Evolutionary conservation across 805 yeast species (phyloP).

Genomic region (Nakazawaea peltata): DNA sequence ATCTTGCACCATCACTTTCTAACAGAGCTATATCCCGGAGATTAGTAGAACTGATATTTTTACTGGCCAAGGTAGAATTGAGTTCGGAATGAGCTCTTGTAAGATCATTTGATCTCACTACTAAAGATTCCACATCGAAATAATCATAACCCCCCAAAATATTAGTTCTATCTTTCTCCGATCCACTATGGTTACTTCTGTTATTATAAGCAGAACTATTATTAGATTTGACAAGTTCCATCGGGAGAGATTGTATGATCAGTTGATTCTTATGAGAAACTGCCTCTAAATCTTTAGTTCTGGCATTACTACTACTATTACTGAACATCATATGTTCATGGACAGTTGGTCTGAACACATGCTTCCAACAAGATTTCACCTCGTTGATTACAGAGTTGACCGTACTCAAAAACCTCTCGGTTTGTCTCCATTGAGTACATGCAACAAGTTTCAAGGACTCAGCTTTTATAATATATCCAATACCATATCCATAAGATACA

Average conservation of each 20-base stretch:
- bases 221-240: slow-evolving; percentile 22
- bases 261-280: slow-evolving; percentile 11
- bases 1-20: slow-evolving; percentile 2
- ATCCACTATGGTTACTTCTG: neutral
- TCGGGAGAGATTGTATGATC: slow-evolving; percentile 24
- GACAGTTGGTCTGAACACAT: neutral
- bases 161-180: slow-evolving; percentile 17
- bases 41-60: slow-evolving; percentile 17
- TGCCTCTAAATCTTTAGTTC: slow-evolving; percentile 4
- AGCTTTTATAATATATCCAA: slow-evolving; percentile 47
- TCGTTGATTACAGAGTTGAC: slow-evolving; percentile 42
- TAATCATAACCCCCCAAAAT: slow-evolving; percentile 54
- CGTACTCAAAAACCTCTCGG: slow-evolving; percentile 45
- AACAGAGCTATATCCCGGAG: slow-evolving; percentile 10
- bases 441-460: slow-evolving; percentile 43
- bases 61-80: slow-evolving; percentile 19
- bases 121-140: slow-evolving; percentile 49
- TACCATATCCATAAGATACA: slow-evolving; percentile 49
- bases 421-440: slow-evolving; percentile 54
- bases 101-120: slow-evolving; percentile 30
- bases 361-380: slow-evolving; percentile 28
- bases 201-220: slow-evolving; percentile 12
- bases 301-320: slow-evolving; percentile 8
- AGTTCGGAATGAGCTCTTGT: slow-evolving; percentile 11
- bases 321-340: neutral